Evolutionary conservation across 257 asterid species (phyloP).

Genomic region (Nicotiana obtusifolia): DNA sequence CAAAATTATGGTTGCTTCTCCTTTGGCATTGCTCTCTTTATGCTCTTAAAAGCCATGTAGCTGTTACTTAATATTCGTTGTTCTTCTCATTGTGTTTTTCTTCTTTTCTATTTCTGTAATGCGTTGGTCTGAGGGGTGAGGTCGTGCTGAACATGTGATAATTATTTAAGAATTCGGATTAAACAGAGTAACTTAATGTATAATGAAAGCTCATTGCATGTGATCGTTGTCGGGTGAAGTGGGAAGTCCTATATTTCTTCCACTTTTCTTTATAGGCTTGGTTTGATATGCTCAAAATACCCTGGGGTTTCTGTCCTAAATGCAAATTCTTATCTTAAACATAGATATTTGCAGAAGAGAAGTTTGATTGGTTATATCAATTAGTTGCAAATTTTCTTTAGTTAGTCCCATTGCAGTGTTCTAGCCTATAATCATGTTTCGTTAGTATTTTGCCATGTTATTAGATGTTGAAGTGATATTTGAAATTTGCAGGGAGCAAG

Average conservation of each 20-base stretch:
- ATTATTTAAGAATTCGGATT: too few relatives aligned
- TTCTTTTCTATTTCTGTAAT: too few relatives aligned
- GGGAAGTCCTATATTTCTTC: not conserved
- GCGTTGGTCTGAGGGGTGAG: too few relatives aligned
- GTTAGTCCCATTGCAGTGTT: not conserved
- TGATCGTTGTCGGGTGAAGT: not conserved
- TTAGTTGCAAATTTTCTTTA: not conserved
- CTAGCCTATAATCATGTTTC: not conserved
- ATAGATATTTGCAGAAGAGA: not conserved
- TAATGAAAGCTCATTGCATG: not conserved
- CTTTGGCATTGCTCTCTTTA: not conserved
- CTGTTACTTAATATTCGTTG: not conserved
- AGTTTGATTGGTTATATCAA: not conserved
- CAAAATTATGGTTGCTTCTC: not conserved
- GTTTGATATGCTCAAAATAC: not conserved
- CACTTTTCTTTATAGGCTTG: not conserved
- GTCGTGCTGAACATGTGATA: too few relatives aligned
- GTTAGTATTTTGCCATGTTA: not conserved
- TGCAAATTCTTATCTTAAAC: not conserved
- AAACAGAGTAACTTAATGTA: not conserved
- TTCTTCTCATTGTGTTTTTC: not conserved
- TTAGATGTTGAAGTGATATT: not conserved
- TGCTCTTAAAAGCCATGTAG: not conserved
- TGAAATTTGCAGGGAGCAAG: slow-evolving; percentile 64
- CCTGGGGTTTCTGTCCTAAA: not conserved